Percentiles rank a stretch among this genome's conserved stretches.
Evolutionary conservation across 345 rosid species (phyloP).

Genomic region (Salix arbutifolia): DNA sequence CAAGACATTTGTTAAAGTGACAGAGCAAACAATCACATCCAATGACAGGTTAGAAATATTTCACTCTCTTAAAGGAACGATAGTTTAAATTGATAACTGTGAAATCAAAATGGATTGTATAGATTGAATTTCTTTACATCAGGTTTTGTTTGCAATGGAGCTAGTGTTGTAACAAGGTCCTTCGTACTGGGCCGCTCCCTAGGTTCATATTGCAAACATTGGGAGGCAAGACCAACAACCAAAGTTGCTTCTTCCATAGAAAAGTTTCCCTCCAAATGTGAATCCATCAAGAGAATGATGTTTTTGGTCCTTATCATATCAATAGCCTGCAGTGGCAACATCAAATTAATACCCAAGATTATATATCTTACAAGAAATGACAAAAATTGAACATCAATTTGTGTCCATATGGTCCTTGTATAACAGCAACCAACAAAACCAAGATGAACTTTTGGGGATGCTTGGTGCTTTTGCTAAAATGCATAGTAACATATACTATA

Average conservation of each 20-base stretch:
- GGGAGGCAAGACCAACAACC: conserved; percentile 78
- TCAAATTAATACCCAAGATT: conserved; percentile 8
- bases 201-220: conserved; percentile 87
- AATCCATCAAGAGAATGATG: conserved; percentile 74
- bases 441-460: neutral
- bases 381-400: neutral
- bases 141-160: conserved; percentile 70
- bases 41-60: neutral
- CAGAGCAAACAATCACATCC: neutral
- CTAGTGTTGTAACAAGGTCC: conserved; percentile 69
- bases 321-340: conserved; percentile 58
- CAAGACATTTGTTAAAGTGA: neutral
- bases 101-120: neutral
- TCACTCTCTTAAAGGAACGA: neutral
- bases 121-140: conserved; percentile 51
- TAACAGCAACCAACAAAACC: neutral
- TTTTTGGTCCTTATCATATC: conserved; percentile 88
- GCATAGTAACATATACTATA: neutral
- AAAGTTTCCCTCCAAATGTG: conserved; percentile 88
- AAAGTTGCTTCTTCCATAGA: conserved; percentile 82
- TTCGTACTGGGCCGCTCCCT: conserved; percentile 85
- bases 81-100: neutral
- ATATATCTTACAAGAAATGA: neutral
- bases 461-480: neutral
- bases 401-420: neutral